phyloP scores from a whole-genome alignment of 2,329 filamentous ascomycete genomes.

The Hymenoscyphus infarciens region DNA sequence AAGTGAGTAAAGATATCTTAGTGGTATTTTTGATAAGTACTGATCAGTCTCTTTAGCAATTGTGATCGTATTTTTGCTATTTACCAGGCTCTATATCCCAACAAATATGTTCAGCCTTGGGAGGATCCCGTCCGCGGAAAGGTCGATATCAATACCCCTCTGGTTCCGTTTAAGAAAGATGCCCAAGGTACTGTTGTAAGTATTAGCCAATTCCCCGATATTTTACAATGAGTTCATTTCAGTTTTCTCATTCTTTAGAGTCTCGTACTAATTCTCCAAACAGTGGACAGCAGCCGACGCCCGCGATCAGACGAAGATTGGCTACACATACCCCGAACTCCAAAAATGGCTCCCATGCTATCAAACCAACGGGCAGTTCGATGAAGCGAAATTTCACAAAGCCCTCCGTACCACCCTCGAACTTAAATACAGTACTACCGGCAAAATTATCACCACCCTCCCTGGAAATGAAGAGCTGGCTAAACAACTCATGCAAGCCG shows the following conservation, averaged over 20 bases:
- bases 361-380: slow-evolving; percentile 15
- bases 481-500: slow-evolving; percentile 8
- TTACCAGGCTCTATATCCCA: slow-evolving; percentile 42
- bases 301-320: slow-evolving; percentile 14
- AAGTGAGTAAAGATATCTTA: slow-evolving; percentile 11
- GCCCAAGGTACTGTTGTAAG: slow-evolving; percentile 9
- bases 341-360: slow-evolving; percentile 37
- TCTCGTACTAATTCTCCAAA: neutral
- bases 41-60: slow-evolving; percentile 38
- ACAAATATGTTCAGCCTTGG: slow-evolving; percentile 30
- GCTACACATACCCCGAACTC: slow-evolving; percentile 28
- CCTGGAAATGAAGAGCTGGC: slow-evolving; percentile 13
- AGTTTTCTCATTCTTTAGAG: neutral
- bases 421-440: slow-evolving; percentile 18
- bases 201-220: neutral
- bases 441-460: slow-evolving; percentile 11
- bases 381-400: slow-evolving; percentile 13
- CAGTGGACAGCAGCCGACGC: slow-evolving; percentile 12
- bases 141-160: slow-evolving; percentile 10
- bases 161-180: slow-evolving; percentile 17
- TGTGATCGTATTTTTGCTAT: slow-evolving; percentile 56
- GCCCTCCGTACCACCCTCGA: slow-evolving; percentile 16
- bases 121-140: slow-evolving; percentile 7
- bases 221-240: neutral
- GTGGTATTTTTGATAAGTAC: neutral